Percentiles rank a stretch among this genome's conserved stretches.
phyloP scores from a whole-genome alignment of 306 rosid genomes.

The Rubus parviflorus region DNA sequence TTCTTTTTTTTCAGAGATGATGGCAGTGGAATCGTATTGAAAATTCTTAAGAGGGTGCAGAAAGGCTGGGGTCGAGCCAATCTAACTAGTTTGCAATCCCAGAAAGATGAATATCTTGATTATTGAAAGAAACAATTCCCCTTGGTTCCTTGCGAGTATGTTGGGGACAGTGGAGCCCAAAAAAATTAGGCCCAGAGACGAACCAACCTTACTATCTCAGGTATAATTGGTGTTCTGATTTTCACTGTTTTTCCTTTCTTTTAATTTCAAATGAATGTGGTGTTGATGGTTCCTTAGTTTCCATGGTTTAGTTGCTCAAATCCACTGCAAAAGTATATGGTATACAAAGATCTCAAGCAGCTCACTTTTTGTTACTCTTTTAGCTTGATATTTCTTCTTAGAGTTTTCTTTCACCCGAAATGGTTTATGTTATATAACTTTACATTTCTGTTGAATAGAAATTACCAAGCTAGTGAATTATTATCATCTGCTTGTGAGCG shows the following conservation, averaged over 20 bases:
- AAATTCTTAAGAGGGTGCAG: slow-evolving; percentile 69
- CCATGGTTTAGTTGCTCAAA: background rate
- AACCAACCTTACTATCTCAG: slow-evolving; percentile 13
- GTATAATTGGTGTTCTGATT: background rate
- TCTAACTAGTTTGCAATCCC: slow-evolving; percentile 52
- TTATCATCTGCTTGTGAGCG: background rate
- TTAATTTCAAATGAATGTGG: background rate
- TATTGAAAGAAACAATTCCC: slow-evolving; percentile 40
- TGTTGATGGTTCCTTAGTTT: background rate
- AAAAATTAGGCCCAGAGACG: background rate
- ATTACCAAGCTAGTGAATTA: background rate
- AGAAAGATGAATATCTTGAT: slow-evolving; percentile 44
- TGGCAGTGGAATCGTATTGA: slow-evolving; percentile 65
- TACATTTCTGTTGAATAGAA: background rate
- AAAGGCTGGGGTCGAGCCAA: slow-evolving; percentile 86
- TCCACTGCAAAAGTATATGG: background rate
- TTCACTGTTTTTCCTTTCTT: background rate
- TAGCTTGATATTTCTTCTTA: background rate
- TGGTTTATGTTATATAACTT: background rate
- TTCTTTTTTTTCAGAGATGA: slow-evolving; percentile 56
- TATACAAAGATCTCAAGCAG: background rate
- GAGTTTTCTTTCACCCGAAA: background rate
- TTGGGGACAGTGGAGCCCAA: background rate
- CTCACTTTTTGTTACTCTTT: background rate
- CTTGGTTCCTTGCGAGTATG: slow-evolving; percentile 9